Base-by-base conservation (phyloP, 495 filamentous ascomycete species). In the Penicillium canariense region DNA sequence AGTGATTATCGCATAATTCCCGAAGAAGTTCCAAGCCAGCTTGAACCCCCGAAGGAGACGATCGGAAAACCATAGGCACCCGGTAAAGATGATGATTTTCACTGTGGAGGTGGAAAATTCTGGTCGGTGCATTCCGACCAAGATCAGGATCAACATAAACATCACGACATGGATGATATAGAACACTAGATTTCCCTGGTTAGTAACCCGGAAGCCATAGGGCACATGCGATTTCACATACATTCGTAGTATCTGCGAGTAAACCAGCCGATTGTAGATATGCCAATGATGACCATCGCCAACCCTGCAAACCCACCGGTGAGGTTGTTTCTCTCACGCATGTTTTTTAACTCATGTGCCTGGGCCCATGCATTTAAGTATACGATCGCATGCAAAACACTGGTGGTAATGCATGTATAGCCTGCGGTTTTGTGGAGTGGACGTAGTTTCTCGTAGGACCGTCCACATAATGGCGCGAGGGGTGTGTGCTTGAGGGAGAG, bases 401-500 rank as follows among this genome's bases (percentile, higher is more conserved):
- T 63, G 31, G 62, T 66, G 5, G 68, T 17, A 34, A 84, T 68
- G 32, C 77, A 81, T 9, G 76, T 78, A 54, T 82, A 83, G 23
- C 83, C 83, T 30, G 75, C 78, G 39, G 77, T 74, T 49, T 78
- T 78, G 62, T 86, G 83, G 17, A 86, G 75, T 27, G 74, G 73
- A 53, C 84, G 85, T 28, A 86, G 74, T 17, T 78, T 68, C 52
- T 86, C 83, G 59, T 86, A 85, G 8, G 82, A 84, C 42, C 79
- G 79, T 15, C 78, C 77, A 9, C 78, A 81, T 22, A 86, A 55
- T 28, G 78, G 70, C 26, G 81, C 78, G 17, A 86, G 59, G 27
- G 83, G 83, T 0, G 81, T 85, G 58, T 85, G 84, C 51, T 81
- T 84, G 50, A 86, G 67, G 3, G 80, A 77, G 23, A 86, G 70